These are phyloP conservation scores for Beauveria australis DNA, from an alignment of 2,329 filamentous ascomycete genomes.

Conservation along the genomic window DNA sequence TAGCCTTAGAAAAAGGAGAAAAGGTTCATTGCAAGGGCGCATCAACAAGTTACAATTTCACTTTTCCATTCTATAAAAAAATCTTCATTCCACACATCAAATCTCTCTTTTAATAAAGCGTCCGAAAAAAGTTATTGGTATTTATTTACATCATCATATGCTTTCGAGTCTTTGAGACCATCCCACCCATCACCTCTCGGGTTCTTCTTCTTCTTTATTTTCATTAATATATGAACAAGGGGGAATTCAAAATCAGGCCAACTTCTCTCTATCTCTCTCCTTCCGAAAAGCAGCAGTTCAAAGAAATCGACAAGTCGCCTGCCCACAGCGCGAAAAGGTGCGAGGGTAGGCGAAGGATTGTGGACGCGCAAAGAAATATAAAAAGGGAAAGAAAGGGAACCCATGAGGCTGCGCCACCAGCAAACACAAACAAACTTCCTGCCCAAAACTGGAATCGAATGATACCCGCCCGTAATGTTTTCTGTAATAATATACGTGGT, in stretches of 20 bases:
- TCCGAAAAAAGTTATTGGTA: background rate
- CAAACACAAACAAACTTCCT: background rate
- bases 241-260: background rate
- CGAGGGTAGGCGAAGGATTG: background rate
- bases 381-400: background rate
- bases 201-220: background rate
- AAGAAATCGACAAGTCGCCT: background rate
- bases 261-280: background rate
- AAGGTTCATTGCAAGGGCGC: background rate
- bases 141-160: constrained; percentile 1
- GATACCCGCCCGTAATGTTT: constrained; percentile 1
- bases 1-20: background rate
- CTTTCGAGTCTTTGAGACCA: background rate
- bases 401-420: background rate
- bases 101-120: background rate
- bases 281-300: background rate
- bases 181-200: background rate
- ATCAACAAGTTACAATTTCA: background rate
- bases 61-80: background rate
- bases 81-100: too few species aligned
- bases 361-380: background rate
- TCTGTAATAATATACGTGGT: background rate
- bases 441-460: background rate
- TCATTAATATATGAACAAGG: background rate
- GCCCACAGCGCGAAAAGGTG: background rate